Conservation (phyloP, 768 basidiomycete genomes). For the Lactarius quietus region DNA sequence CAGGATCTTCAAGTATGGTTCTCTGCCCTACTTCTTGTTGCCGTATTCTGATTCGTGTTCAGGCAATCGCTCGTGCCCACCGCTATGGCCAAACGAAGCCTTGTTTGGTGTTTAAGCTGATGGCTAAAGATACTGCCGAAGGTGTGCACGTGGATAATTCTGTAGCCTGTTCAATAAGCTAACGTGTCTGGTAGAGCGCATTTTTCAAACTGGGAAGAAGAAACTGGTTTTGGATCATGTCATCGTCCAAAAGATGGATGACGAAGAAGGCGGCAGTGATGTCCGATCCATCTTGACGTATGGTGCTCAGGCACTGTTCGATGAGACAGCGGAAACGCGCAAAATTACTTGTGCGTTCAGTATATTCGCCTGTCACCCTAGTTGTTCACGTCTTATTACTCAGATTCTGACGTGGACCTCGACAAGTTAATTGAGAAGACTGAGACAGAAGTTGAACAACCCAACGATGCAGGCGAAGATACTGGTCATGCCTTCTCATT, state of each 20-base stretch:
- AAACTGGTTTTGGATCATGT: slow-evolving; percentile 93
- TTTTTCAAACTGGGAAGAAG: slow-evolving; percentile 91
- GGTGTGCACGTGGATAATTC: slow-evolving; percentile 39
- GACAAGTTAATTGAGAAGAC: slow-evolving; percentile 85
- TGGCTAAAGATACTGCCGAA: slow-evolving; percentile 93
- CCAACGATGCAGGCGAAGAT: slow-evolving; percentile 44
- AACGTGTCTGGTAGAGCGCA: slow-evolving; percentile 58
- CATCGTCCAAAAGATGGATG: slow-evolving; percentile 95
- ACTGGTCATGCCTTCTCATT: slow-evolving; percentile 71
- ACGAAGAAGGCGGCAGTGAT: slow-evolving; percentile 67
- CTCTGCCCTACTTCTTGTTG: slow-evolving; percentile 1
- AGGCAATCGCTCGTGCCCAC: slow-evolving; percentile 95
- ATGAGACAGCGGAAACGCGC: slow-evolving; percentile 51
- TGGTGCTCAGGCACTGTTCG: slow-evolving; percentile 84
- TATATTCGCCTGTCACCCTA: neutral
- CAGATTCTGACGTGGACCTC: slow-evolving; percentile 79
- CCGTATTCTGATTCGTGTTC: slow-evolving; percentile 3
- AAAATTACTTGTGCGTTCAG: slow-evolving; percentile 61
- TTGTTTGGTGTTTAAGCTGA: slow-evolving; percentile 91
- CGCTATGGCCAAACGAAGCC: slow-evolving; percentile 94
- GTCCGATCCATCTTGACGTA: slow-evolving; percentile 87
- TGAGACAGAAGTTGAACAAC: slow-evolving; percentile 61
- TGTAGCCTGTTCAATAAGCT: neutral
- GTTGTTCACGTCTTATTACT: slow-evolving; percentile 1
- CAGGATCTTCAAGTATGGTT: slow-evolving; percentile 82